These are phyloP conservation scores for Diaporthe sp. DNA, from an alignment of 2,329 filamentous ascomycete genomes.

Conservation along the genomic window DNA sequence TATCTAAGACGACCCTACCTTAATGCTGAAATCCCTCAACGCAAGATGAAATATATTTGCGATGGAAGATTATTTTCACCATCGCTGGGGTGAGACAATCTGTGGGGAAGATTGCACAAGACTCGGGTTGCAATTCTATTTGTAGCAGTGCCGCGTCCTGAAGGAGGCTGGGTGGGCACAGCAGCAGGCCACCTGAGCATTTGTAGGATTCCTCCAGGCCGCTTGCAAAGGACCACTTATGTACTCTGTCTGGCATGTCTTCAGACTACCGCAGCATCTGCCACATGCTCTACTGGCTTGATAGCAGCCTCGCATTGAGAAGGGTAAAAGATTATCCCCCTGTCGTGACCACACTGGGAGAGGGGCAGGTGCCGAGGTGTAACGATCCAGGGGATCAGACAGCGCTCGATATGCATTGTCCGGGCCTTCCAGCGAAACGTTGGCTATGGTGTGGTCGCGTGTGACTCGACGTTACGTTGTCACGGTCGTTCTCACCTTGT, in stretches of 20 bases:
- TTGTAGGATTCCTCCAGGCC: background rate
- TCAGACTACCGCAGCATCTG: background rate
- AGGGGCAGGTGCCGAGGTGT: constrained; percentile 18
- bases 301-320: background rate
- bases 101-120: background rate
- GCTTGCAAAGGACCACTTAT: background rate
- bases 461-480: constrained; percentile 32
- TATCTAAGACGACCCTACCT: background rate
- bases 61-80: background rate
- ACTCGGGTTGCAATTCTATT: background rate
- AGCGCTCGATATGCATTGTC: constrained; percentile 6
- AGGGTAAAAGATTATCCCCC: background rate
- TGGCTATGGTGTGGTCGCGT: constrained; percentile 15
- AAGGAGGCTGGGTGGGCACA: background rate
- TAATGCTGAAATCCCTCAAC: background rate
- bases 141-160: constrained; percentile 4
- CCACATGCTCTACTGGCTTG: background rate
- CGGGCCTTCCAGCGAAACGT: constrained; percentile 17
- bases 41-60: background rate
- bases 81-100: background rate
- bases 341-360: constrained; percentile 1
- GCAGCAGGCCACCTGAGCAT: background rate
- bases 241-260: background rate
- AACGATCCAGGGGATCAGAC: constrained; percentile 24
- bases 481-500: constrained; percentile 5